Base-by-base conservation (phyloP, 1,284 basidiomycete species). In the Ganoderma lingzhi region DNA sequence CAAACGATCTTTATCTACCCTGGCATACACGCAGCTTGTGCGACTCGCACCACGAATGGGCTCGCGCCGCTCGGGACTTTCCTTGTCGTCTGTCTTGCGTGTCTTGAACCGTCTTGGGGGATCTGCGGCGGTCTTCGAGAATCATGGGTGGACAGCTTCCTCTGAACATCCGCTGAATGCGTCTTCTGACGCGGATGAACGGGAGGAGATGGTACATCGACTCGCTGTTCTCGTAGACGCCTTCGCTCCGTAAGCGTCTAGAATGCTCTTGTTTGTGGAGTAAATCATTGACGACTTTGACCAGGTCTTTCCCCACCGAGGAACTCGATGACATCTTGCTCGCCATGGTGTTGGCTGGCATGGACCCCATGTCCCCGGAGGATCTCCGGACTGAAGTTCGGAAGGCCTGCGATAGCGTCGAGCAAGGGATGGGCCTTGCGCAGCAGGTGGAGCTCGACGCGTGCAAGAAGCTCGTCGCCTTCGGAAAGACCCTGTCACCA, bases 291-390 rank as follows among this genome's bases (percentile, higher is more conserved):
- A 65, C 45, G 75, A 15, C 48, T 41, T 14, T 23, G 39, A 17
- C 6, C 30, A 73, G 70, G 17, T 42, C 66, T 85, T n/a, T 71
- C 72, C 32, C 48, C 41, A 66, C 69, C 8, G 75, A 80, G 19
- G 87, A 89, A n/a, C 76, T 86, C 3, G 82, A 86, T 3, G 82
- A 87, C 65, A 76, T 88, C n/a, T 73, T 90, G 8, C 72, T 88
- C 58, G 77, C 82, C 1, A 74, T 93, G 59, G 70, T 89, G 6
- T 78, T 90, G 3, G 77, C 93, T 30, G 88, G 83, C 2, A 83
- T 91, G 71, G 92, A 93, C 73, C 77, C 82, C 0, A 77, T 81
- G 8, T 85, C 84, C 23, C 78, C 84, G 1, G 73, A 77, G 2
- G 84, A 86, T 15, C 78, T 89, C 12, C 80, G 79, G 60, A 79